A percentile compares a stretch with the other conserved stretches of the same genome.
These are phyloP conservation scores for Lyophyllum semitale DNA, from an alignment of 768 basidiomycete species.

Conservation along the genomic window DNA sequence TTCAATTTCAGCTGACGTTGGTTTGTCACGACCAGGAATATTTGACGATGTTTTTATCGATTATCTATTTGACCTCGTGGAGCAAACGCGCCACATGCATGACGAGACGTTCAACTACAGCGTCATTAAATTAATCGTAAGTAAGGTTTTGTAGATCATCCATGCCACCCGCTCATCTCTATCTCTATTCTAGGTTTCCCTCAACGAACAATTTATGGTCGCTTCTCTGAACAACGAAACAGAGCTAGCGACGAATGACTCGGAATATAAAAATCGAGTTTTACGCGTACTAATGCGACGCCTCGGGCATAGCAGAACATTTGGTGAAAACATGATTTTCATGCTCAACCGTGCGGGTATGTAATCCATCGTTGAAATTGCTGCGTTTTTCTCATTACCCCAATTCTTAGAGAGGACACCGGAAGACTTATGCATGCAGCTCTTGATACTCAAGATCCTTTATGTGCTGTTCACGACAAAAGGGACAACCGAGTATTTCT, in stretches of 20 bases:
- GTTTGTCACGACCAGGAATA: conserved; percentile 48
- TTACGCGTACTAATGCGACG: conserved; percentile 83
- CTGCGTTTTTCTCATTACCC: neutral
- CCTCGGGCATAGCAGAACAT: conserved; percentile 86
- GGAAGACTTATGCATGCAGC: conserved; percentile 93
- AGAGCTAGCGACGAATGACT: conserved; percentile 12
- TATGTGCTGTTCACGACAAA: conserved; percentile 94
- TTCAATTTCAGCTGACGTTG: neutral
- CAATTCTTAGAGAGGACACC: conserved; percentile 65
- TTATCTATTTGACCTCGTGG: conserved; percentile 89
- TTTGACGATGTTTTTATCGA: conserved; percentile 88
- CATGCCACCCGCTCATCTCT: neutral
- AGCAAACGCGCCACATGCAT: conserved; percentile 82
- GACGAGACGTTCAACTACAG: conserved; percentile 96
- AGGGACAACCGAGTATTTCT: conserved; percentile 94
- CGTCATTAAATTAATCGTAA: conserved; percentile 90
- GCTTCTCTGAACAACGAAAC: conserved; percentile 52
- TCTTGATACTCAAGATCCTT: conserved; percentile 90
- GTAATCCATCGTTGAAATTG: conserved; percentile 26
- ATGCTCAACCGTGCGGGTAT: conserved; percentile 95
- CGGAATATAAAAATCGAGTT: conserved; percentile 71
- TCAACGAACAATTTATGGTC: conserved; percentile 99
- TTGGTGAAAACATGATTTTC: conserved; percentile 98
- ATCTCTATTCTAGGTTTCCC: conserved; percentile 61
- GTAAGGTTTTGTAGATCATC: conserved; percentile 24